Percentiles rank a stretch among this genome's conserved stretches.
phyloP scores from a whole-genome alignment of 2,329 filamentous ascomycete species.

The Fusarium nurragi region DNA sequence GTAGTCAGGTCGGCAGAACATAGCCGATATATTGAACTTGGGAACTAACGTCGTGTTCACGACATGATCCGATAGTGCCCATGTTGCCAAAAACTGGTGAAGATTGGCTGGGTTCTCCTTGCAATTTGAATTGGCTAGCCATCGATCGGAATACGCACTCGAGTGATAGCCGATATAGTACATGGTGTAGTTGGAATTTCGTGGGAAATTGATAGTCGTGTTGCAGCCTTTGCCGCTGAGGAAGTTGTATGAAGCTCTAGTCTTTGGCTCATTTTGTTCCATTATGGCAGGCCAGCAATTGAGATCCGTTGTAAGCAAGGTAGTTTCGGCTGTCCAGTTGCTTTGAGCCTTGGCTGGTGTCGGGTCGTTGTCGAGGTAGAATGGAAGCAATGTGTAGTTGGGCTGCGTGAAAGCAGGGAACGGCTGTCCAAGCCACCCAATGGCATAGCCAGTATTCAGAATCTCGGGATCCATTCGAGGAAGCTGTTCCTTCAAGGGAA shows the following conservation, averaged over 20 bases:
- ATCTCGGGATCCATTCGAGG: conserved; percentile 52
- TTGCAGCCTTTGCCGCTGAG: conserved; percentile 53
- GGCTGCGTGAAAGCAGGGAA: conserved; percentile 55
- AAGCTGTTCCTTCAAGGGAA: conserved; percentile 34
- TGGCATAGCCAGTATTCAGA: conserved; percentile 56
- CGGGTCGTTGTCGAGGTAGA: conserved; percentile 45
- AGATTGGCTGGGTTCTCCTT: too few species aligned
- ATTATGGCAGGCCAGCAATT: conserved; percentile 50
- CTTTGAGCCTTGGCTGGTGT: too few species aligned
- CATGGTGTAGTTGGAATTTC: too few species aligned
- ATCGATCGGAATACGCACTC: conserved; percentile 45
- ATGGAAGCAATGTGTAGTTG: conserved; percentile 56
- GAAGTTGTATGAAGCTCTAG: conserved; percentile 44
- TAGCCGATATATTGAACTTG: conserved; percentile 46
- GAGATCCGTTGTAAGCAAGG: conserved; percentile 50
- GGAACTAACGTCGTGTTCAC: neutral
- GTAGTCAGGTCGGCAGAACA: conserved; percentile 58
- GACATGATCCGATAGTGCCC: conserved; percentile 9
- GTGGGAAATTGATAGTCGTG: conserved; percentile 29
- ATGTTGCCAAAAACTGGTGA: conserved; percentile 52
- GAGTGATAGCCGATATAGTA: conserved; percentile 58
- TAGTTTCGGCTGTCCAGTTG: too few species aligned
- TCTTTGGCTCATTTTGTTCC: fast-evolving
- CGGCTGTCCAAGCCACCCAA: conserved; percentile 57
- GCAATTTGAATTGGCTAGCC: conserved; percentile 47